These are phyloP conservation scores for Venturia pyrina DNA, from an alignment of 2,329 filamentous ascomycete species.

Conservation along the genomic window DNA sequence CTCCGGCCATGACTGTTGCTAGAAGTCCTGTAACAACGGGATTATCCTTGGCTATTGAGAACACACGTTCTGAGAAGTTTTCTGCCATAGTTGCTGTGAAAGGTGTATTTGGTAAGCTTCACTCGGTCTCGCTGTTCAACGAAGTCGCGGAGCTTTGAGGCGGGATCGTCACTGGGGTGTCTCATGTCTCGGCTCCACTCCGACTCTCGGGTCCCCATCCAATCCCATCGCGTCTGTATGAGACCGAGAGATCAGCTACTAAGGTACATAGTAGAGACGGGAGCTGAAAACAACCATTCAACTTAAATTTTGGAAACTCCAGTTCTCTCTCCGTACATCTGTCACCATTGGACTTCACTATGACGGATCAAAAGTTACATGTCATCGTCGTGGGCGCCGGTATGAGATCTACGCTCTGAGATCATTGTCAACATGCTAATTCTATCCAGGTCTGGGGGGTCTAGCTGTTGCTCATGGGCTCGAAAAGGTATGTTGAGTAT, in stretches of 20 bases:
- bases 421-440: background rate
- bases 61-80: background rate
- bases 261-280: no score
- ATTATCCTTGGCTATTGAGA: background rate
- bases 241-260: background rate
- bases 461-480: constrained; percentile 11
- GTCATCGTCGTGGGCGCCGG: constrained; percentile 11
- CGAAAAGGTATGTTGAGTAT: background rate
- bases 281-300: background rate
- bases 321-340: background rate
- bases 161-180: background rate
- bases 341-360: background rate
- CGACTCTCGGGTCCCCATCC: background rate
- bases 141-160: background rate
- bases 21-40: background rate
- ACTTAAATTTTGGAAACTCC: background rate
- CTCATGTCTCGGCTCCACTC: background rate
- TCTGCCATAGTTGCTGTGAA: background rate
- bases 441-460: constrained; percentile 6
- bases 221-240: background rate
- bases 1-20: background rate
- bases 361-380: constrained; percentile 9
- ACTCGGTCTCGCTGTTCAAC: background rate
- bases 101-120: background rate
- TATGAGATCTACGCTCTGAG: background rate